Base-by-base conservation (phyloP, 208 protist genomes). In the Wallacemonas sp. region DNA sequence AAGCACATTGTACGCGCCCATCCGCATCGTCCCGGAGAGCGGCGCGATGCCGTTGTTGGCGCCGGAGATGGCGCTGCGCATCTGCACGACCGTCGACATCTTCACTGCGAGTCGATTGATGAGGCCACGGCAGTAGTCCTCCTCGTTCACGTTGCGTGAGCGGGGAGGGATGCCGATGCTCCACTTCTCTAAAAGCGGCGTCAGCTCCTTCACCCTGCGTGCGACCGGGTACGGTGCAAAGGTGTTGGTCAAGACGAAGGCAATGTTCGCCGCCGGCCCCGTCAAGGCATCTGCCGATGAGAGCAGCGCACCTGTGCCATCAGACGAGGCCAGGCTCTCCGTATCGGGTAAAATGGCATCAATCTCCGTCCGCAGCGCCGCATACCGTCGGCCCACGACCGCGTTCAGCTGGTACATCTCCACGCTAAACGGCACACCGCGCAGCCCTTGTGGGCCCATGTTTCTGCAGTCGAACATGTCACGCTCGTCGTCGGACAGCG, bases 401-500 rank as follows among this genome's bases (percentile, higher is more conserved):
- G 68, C 49, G 62, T 88, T 70, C 63, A 88, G 69, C 75, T 88
- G 78, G 67, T 75, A 85, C 74, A 88, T 84, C 66, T 77, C 75
- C 66, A 88, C 77, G 19, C 68, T 65, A 53, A 66, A 68, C 44
- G 81, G 77, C 65, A 88, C 81, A 9, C 81, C 81, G 36, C 80
- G 80, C 73, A 87, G 74, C 30, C 62, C 64, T 58, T 81, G 77
- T 26, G 71, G 58, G 4, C 74, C 77, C n/a, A 84, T 31, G 56
- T 49, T 68, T 1, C 42, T 68, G 51, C 51, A 59, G 39, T 67
- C 31, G 15, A 74, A 26, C 33, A 54, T 2, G 27, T 49, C 75
- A 11, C 77, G 82, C 70, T 72, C 63, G 2, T 27, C 30, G 17
- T 73, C 55, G 28, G 70, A 78, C 45, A 84, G 70, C 15, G 75